Conservation (phyloP, 345 rosid genomes). For the Balakata baccata region DNA sequence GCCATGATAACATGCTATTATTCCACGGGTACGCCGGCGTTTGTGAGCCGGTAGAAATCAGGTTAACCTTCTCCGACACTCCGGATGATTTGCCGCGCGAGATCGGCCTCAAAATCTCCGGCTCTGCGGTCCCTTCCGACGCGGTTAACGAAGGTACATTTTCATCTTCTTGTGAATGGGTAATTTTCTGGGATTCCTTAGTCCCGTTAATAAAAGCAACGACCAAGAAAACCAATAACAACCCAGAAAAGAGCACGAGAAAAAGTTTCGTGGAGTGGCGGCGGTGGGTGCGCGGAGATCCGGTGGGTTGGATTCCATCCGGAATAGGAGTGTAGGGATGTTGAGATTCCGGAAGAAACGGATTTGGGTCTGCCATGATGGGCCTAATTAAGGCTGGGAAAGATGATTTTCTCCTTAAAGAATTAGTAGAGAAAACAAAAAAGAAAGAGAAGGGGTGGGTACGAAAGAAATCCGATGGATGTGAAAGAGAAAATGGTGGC, state of each 20-base stretch:
- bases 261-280: conserved; percentile 26
- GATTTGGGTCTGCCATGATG: conserved; percentile 23
- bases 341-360: conserved; percentile 18
- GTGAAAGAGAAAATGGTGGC: background rate
- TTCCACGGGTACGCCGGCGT: conserved; percentile 57
- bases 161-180: background rate
- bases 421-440: background rate
- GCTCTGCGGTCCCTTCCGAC: conserved; percentile 2
- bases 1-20: conserved; percentile 85
- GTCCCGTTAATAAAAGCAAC: conserved; percentile 20
- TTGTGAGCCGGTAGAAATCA: conserved; percentile 9
- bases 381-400: background rate
- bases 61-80: conserved; percentile 70
- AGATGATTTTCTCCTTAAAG: background rate
- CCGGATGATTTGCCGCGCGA: conserved; percentile 56
- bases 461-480: background rate
- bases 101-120: conserved; percentile 16
- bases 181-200: background rate
- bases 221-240: conserved; percentile 38
- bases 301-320: conserved; percentile 4
- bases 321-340: conserved; percentile 18
- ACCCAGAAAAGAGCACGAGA: conserved; percentile 24
- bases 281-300: conserved; percentile 17
- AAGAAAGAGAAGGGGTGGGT: background rate
- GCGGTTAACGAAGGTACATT: background rate